Evolutionary conservation across 257 asterid species (phyloP).

Genomic region (Gentiana straminea): DNA sequence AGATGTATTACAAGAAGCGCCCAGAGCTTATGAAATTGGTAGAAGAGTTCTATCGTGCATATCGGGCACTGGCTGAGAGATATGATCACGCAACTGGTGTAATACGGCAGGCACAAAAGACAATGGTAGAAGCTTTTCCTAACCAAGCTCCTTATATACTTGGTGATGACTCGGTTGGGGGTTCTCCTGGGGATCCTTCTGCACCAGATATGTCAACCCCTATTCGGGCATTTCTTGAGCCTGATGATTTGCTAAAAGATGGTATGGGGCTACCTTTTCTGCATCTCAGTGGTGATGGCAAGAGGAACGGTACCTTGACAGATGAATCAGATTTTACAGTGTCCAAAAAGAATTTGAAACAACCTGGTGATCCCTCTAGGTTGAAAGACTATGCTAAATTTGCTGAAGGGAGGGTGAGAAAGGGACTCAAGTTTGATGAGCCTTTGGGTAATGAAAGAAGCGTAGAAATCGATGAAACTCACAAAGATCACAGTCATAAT

Average conservation of each 20-base stretch:
- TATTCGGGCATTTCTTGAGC: slow-evolving; percentile 24
- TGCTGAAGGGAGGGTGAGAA: slow-evolving; percentile 49
- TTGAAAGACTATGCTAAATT: slow-evolving; percentile 20
- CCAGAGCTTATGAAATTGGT: slow-evolving; percentile 96
- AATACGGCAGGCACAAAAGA: slow-evolving; percentile 83
- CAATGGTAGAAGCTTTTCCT: slow-evolving; percentile 87
- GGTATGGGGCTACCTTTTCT: slow-evolving; percentile 10
- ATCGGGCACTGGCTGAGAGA: slow-evolving; percentile 95
- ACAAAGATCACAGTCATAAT: slow-evolving; percentile 10
- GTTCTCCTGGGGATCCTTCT: slow-evolving; percentile 38
- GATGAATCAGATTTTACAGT: slow-evolving; percentile 35
- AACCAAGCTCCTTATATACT: slow-evolving; percentile 53
- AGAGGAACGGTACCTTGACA: slow-evolving; percentile 40
- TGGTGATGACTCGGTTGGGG: slow-evolving; percentile 66
- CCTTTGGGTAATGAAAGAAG: slow-evolving; percentile 35
- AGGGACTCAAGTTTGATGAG: slow-evolving; percentile 65
- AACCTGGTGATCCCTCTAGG: slow-evolving; percentile 24
- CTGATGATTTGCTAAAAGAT: slow-evolving; percentile 18
- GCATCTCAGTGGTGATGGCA: slow-evolving; percentile 24
- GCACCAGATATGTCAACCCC: slow-evolving; percentile 42
- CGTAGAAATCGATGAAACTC: slow-evolving; percentile 14
- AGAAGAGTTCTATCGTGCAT: slow-evolving; percentile 88
- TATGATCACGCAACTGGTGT: slow-evolving; percentile 98
- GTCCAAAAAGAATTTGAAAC: slow-evolving; percentile 31
- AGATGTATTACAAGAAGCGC: slow-evolving; percentile 96